Conservation (phyloP, 495 filamentous ascomycete genomes). For the Pseudotulostoma volvatum region DNA sequence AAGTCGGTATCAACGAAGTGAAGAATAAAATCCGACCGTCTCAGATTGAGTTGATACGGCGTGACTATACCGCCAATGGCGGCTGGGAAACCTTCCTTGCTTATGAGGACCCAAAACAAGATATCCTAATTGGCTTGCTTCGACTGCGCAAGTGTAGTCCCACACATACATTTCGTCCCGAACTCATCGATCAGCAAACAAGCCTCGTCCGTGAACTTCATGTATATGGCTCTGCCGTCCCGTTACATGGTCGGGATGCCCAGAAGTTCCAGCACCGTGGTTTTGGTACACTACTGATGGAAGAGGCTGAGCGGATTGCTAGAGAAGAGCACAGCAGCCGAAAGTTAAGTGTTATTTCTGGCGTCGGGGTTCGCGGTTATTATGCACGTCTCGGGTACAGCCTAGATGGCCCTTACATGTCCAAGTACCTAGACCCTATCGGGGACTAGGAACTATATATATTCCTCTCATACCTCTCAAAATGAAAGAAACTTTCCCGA, state of each 20-base stretch:
- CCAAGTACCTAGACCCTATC: conserved; percentile 41
- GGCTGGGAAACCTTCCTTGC: conserved; percentile 98
- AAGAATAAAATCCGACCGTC: conserved; percentile 95
- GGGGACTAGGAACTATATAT: conserved; percentile 27
- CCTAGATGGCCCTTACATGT: conserved; percentile 85
- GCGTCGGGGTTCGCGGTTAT: conserved; percentile 86
- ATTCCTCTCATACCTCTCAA: too few species aligned
- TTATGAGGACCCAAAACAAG: conserved; percentile 96
- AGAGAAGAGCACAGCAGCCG: conserved; percentile 79
- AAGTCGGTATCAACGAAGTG: conserved; percentile 96
- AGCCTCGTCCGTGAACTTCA: conserved; percentile 89
- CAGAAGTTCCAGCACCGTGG: conserved; percentile 97
- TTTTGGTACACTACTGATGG: conserved; percentile 91
- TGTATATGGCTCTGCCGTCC: conserved; percentile 91
- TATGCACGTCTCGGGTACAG: conserved; percentile 85
- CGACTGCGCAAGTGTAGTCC: conserved; percentile 78
- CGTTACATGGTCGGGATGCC: conserved; percentile 81
- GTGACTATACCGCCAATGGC: conserved; percentile 86
- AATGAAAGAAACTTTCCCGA: too few species aligned
- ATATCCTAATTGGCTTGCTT: conserved; percentile 86
- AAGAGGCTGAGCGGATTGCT: conserved; percentile 91
- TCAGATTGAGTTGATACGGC: conserved; percentile 89
- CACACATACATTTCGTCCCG: conserved; percentile 78
- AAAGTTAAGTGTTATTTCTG: conserved; percentile 92
- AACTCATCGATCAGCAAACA: conserved; percentile 71